Evolutionary conservation across 208 protist genomes (phyloP).

Genomic region (Trypanosoma avium): DNA sequence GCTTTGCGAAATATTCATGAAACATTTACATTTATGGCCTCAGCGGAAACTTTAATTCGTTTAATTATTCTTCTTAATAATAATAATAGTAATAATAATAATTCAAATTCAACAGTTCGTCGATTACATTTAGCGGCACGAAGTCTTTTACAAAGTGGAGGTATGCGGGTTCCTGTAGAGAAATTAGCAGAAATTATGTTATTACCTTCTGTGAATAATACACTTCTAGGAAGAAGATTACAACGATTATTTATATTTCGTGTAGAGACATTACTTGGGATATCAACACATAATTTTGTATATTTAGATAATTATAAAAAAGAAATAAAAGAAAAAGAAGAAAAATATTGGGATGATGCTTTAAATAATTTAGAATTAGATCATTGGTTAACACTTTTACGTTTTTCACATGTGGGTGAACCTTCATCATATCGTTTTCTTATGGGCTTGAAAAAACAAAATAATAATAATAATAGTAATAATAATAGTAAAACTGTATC

Average conservation of each 20-base stretch:
- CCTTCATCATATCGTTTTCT: slow-evolving; percentile 22
- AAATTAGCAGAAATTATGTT: slow-evolving; percentile 23
- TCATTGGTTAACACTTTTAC: slow-evolving; percentile 26
- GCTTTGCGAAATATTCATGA: slow-evolving; percentile 15
- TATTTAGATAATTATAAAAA: no score
- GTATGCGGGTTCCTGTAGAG: slow-evolving; percentile 4
- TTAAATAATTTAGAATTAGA: slow-evolving; percentile 23
- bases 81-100: no score
- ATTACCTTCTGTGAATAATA: slow-evolving; percentile 25
- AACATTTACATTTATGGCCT: slow-evolving; percentile 12
- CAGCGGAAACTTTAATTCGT: slow-evolving; percentile 13
- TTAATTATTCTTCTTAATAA: no score
- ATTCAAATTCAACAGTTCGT: slow-evolving; percentile 17
- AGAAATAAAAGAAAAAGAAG: not conserved
- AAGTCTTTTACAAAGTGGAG: not conserved
- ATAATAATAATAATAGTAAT: not conserved
- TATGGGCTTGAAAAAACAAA: slow-evolving; percentile 1
- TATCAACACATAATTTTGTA: not conserved
- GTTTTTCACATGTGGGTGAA: slow-evolving; percentile 2
- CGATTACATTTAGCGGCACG: slow-evolving; percentile 13
- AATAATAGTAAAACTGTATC: no score
- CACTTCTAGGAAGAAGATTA: slow-evolving; percentile 16
- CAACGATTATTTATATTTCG: slow-evolving; percentile 20
- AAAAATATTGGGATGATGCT: slow-evolving; percentile 12
- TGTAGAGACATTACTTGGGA: slow-evolving; percentile 11